Base-by-base conservation (phyloP, 2,329 filamentous ascomycete species). In the Fusarium concolor region DNA sequence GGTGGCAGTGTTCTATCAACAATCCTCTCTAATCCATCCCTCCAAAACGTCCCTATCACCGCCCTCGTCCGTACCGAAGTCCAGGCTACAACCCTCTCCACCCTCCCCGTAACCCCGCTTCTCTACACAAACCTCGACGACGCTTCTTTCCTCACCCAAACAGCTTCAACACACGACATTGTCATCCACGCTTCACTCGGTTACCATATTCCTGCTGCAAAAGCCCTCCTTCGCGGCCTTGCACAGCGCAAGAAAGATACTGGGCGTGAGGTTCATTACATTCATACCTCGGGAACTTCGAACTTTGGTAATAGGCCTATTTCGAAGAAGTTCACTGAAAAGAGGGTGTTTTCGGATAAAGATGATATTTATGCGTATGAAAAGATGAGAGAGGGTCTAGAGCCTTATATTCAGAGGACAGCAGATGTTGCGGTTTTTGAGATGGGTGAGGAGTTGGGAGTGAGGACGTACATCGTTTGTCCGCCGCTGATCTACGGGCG, bases 231-330 rank as follows among this genome's bases (percentile, higher is more conserved):
- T 2, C 4, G 17, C 5, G 59, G 57, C 12, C 49, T 62, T 2
- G 15, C 26, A 1, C 35, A 29, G 10, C 35, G 26, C 0, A 62
- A 56, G 11, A 10, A 1, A 1, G 7, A 62, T 3, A 62, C 42
- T 5, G 31, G 42, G 2, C 24, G 12, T 2, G 5, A 51, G 3
- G 49, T 56, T 1, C 42, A 62, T 4, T 62, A 62, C 4, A 37
- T 62, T 9, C 59, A 62, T 29, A 62, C 46, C 31, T 62, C 59
- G 8, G 57, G 59, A 2, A 49, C 57, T 3, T 62, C 59, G 1
- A 62, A 62, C 17, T 43, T 62, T 35, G 43, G 57, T 2, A 44
- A 62, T 1, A 29, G 31, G 1, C 57, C 57, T 28, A n/a, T 56
- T 9, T 62, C 59, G 0, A 33, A 33, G 6, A n/a, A 14, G 6